These are phyloP conservation scores for Rubia peregrina DNA, from an alignment of 305 asterid genomes.

Conservation along the genomic window DNA sequence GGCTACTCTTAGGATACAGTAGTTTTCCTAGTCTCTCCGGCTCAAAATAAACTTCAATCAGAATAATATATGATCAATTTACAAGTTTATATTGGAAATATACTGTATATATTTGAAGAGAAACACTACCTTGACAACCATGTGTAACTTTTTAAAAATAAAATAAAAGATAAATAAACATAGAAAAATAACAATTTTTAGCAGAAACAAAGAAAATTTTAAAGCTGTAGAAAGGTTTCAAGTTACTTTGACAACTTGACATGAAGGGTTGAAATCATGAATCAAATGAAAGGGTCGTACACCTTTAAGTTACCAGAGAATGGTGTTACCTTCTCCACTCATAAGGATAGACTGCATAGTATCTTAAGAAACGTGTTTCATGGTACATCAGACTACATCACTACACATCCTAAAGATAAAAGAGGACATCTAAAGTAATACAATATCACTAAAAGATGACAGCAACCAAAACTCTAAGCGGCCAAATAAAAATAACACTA, in stretches of 20 bases:
- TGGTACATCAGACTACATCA: background rate
- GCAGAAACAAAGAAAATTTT: background rate
- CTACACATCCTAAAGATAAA: background rate
- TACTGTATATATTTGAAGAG: too few species aligned
- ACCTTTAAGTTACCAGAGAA: background rate
- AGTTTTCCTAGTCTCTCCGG: background rate
- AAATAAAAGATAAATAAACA: background rate
- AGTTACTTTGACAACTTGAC: background rate
- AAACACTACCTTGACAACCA: background rate
- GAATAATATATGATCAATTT: background rate
- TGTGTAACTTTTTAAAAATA: background rate
- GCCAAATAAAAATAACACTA: background rate
- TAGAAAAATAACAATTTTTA: background rate
- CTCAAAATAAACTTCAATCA: conserved; percentile 4
- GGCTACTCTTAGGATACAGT: background rate
- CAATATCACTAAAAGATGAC: background rate
- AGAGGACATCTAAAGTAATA: background rate
- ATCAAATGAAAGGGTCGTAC: background rate
- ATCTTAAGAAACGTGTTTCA: background rate
- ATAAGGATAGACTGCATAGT: background rate
- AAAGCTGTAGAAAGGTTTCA: background rate
- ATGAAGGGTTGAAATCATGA: background rate
- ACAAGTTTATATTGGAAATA: background rate
- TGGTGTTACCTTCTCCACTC: background rate
- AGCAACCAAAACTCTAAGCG: background rate